Conservation (phyloP, 177 flowering plant species). For the Vitis hybrid region DNA sequence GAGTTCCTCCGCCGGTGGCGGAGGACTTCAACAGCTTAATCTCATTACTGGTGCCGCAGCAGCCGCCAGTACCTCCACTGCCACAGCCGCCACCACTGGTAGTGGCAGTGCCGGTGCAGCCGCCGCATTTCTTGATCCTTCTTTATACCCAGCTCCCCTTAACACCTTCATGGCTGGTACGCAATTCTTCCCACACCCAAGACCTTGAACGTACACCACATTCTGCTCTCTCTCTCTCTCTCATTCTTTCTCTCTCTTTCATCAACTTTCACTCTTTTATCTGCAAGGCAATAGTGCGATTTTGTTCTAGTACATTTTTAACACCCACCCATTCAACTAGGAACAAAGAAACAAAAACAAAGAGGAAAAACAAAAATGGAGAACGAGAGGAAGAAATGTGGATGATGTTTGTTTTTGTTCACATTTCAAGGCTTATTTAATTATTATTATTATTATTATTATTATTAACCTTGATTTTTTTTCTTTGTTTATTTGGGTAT, state of each 20-base stretch:
- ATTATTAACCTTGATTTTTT: background rate
- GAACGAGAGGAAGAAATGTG: slow-evolving; percentile 12
- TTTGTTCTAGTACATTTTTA: slow-evolving; percentile 8
- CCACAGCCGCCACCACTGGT: slow-evolving; percentile 10
- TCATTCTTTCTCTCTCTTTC: slow-evolving; percentile 2
- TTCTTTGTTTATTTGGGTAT: background rate
- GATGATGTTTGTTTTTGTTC: slow-evolving; percentile 8
- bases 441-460: background rate
- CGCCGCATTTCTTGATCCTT: slow-evolving; percentile 44
- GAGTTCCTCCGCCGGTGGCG: slow-evolving; percentile 36
- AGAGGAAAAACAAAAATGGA: too few relatives aligned
- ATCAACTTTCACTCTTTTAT: background rate
- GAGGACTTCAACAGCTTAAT: slow-evolving; percentile 28
- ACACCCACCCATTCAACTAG: slow-evolving; percentile 10
- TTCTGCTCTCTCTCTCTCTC: slow-evolving; percentile 4
- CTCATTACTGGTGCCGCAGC: slow-evolving; percentile 27
- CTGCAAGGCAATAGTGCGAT: slow-evolving; percentile 3
- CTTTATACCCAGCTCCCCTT: slow-evolving; percentile 60
- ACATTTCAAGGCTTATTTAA: slow-evolving; percentile 10
- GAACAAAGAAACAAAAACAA: background rate
- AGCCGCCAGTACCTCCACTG: slow-evolving; percentile 6
- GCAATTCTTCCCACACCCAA: slow-evolving; percentile 79
- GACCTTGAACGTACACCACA: slow-evolving; percentile 35
- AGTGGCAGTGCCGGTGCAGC: slow-evolving; percentile 22
- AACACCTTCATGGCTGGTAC: slow-evolving; percentile 79